These are phyloP conservation scores for Neurospora sp. DNA, from an alignment of 495 filamentous ascomycete genomes.

Conservation along the genomic window DNA sequence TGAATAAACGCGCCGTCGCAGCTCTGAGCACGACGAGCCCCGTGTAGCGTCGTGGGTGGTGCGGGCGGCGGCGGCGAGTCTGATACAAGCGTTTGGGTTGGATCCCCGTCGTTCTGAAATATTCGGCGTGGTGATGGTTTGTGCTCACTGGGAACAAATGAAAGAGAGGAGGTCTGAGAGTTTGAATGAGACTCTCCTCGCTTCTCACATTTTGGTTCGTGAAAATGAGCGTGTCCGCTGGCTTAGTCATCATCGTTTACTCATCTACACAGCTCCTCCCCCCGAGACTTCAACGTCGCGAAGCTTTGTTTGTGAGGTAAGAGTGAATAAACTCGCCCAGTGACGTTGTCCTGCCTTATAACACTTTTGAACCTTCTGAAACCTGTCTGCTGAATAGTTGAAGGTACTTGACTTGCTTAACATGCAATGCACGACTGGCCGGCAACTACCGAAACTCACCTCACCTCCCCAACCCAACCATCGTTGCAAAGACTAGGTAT, in stretches of 20 bases:
- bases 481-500: background rate
- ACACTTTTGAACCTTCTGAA: background rate
- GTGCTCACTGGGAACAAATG: conserved; percentile 19
- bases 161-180: background rate
- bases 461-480: background rate
- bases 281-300: too few relatives aligned
- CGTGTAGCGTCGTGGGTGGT: background rate
- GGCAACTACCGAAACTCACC: background rate
- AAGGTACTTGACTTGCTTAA: background rate
- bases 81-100: background rate
- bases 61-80: background rate
- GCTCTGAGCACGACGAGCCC: background rate
- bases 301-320: too few relatives aligned
- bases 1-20: background rate
- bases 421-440: background rate
- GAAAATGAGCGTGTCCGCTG: background rate
- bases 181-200: background rate
- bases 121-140: conserved; percentile 27
- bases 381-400: background rate
- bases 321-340: too few relatives aligned
- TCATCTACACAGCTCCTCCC: too few relatives aligned
- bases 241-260: background rate
- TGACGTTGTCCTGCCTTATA: background rate
- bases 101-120: conserved; percentile 28
- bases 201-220: background rate